Evolutionary conservation across 2,329 filamentous ascomycete species (phyloP), one percentile per base, ranked within the genome.

Genomic region (Colletotrichum tabaci): DNA sequence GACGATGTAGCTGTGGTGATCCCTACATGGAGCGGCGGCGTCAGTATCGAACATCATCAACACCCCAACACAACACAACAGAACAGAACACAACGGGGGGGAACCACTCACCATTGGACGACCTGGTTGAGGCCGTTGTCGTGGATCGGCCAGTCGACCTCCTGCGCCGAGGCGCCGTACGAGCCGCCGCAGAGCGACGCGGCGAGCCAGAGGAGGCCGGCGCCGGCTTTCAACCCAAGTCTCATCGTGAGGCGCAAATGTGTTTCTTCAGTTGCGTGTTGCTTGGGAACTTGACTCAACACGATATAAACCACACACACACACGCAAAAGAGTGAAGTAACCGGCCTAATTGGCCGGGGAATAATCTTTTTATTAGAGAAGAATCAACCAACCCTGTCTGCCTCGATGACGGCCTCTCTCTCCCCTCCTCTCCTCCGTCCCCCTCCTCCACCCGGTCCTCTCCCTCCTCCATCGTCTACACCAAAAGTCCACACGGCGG

Each of bases 1-100:
- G 46, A 84, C 76, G 15, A 77, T 75, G 69, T 83, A 84, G 66
- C 82, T 84, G 66, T 84, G 81, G 38, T 82, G 80, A 16, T 84
- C 83, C 83, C 82, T 83, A 42, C 4, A 56, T n/a, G 15, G 23
- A 42, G 21, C 21, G 40, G 49, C 49, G 40, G 3, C 52, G 30
- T 47, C n/a, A 57, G 30, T 49, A 38, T 55, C 10, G 40, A 35
- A 40, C 55, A 65, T 47, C 23, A 13, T n/a, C 44, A 5, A 35
- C 42, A 60, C 64, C 16, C 26, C 26, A 26, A 26, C 26, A 26
- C 26, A 26, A 4, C 26, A 26, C 4, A 26, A 26, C 26, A 26
- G 3, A 26, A 26, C 4, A 26, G 3, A 26, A 26, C 4, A 26
- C 26, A 26, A 26, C 4, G 2, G 26, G 26, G 3, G 57, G 42